Evolutionary conservation across 2,329 filamentous ascomycete genomes (phyloP).

Genomic region (Penicillium sp.): DNA sequence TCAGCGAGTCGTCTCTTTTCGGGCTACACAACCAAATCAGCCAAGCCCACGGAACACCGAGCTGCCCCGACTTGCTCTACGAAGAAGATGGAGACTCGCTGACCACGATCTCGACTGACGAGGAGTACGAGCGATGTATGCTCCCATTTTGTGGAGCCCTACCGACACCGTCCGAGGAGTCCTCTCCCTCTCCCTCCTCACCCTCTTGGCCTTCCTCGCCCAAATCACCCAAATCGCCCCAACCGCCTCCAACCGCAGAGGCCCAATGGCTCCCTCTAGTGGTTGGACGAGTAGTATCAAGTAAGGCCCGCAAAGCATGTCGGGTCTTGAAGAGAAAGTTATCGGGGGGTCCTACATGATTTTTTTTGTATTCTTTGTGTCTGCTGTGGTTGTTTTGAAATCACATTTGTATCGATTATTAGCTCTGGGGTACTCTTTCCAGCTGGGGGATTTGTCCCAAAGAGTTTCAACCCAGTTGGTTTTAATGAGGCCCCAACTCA

Average conservation of each 20-base stretch:
- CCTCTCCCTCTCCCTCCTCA: neutral
- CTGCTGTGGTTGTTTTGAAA: neutral
- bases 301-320: neutral
- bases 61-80: neutral
- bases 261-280: neutral
- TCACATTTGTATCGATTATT: neutral
- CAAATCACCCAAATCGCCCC: neutral
- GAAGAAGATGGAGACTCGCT: neutral
- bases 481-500: constrained; percentile 6
- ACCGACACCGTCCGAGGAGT: neutral
- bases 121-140: neutral
- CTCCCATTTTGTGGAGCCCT: neutral
- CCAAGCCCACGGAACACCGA: neutral
- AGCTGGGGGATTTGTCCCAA: neutral
- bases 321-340: neutral
- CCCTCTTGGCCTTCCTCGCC: neutral
- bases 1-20: constrained; percentile 1
- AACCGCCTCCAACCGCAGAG: neutral
- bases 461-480: constrained; percentile 1
- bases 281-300: neutral
- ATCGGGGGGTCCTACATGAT: neutral
- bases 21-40: constrained; percentile 4
- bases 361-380: neutral
- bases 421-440: neutral
- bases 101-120: neutral